Base-by-base conservation (phyloP, 2,329 filamentous ascomycete species). In the Calonectria henricotiae region DNA sequence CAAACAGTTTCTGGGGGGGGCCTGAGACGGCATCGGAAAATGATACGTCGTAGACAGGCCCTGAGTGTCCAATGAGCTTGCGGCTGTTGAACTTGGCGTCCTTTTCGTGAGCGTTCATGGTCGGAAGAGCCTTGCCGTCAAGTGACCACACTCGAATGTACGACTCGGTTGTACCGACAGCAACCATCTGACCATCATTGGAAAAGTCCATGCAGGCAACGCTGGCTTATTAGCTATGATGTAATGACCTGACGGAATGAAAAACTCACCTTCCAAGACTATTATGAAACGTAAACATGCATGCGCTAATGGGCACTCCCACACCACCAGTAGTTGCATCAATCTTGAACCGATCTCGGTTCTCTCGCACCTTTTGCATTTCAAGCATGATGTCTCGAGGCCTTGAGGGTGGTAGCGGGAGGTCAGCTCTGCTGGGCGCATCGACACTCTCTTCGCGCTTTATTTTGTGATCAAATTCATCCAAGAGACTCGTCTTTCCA, bases 251-350 rank as follows among this genome's bases (percentile, higher is more conserved):
- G 43, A 41, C 30, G 9, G 11, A 35, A 9, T 20, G 8, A 7
- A 32, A 82, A 51, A 67, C 90, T 85, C 84, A 95, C 94, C 91
- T 93, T 82, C 97, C 95, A 73, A 95, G 92, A 0, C 94, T 97
- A 82, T 99, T 99, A 85, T 99, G 96, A 79, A 98, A 98, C 0
- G 96, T 99, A 81, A 97, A 98, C 93, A 98, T 98, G 86, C 94
- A 96, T 27, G 97, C 92, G 77, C 95, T 97, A 70, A 98, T 88
- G 30, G 92, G 91, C 65, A 94, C 90, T 15, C 95, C 94, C 62
- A 95, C 89, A 9, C 95, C 96, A 17, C 94, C 94, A 13, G 93
- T 96, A 39, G 93, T 90, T 23, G 92, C 90, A 70, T 97, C 94
- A 68, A 98, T 96, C 79, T 91, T 93, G 81, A 98, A 97, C 20